Percentiles rank a stretch among this genome's conserved stretches.
These are phyloP conservation scores for Martensiomyces pterosporus DNA, from an alignment of 192 early-diverging fungal species.

Conservation along the genomic window DNA sequence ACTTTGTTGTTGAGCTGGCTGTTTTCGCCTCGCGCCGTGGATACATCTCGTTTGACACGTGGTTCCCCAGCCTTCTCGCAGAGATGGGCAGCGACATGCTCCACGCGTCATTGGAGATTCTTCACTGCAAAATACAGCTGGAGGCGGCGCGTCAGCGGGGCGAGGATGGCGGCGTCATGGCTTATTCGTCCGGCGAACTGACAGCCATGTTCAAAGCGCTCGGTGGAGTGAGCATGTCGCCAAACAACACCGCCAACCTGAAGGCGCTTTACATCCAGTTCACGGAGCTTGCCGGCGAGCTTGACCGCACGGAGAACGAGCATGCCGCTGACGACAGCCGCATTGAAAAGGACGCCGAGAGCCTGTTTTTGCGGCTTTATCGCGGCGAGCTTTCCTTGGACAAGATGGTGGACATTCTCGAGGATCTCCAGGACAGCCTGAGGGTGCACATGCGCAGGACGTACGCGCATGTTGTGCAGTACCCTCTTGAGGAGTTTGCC, in stretches of 20 bases:
- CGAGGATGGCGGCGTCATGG: constrained; percentile 29
- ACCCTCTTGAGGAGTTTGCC: constrained; percentile 93
- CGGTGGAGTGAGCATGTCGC: constrained; percentile 31
- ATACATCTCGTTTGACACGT: constrained; percentile 46
- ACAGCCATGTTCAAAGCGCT: constrained; percentile 44
- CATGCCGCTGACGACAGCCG: constrained; percentile 32
- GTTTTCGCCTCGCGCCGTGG: constrained; percentile 48
- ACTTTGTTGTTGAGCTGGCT: constrained; percentile 51
- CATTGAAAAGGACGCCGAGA: constrained; percentile 51
- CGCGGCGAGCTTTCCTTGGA: constrained; percentile 63
- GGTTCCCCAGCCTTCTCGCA: constrained; percentile 44
- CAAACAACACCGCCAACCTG: constrained; percentile 50
- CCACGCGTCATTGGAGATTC: constrained; percentile 47
- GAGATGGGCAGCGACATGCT: constrained; percentile 48
- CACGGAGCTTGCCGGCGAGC: constrained; percentile 32
- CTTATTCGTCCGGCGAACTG: constrained; percentile 41
- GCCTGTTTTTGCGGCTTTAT: constrained; percentile 47
- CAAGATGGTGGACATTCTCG: constrained; percentile 80
- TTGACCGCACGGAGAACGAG: constrained; percentile 43
- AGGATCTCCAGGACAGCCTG: constrained; percentile 73
- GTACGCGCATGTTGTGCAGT: constrained; percentile 86
- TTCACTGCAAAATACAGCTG: constrained; percentile 47
- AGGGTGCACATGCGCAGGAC: constrained; percentile 74
- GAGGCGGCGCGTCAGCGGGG: constrained; percentile 50
- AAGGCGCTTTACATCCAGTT: constrained; percentile 52